phyloP scores from a whole-genome alignment of 805 yeast species.

The Vanderwaltozyma yarrowii region DNA sequence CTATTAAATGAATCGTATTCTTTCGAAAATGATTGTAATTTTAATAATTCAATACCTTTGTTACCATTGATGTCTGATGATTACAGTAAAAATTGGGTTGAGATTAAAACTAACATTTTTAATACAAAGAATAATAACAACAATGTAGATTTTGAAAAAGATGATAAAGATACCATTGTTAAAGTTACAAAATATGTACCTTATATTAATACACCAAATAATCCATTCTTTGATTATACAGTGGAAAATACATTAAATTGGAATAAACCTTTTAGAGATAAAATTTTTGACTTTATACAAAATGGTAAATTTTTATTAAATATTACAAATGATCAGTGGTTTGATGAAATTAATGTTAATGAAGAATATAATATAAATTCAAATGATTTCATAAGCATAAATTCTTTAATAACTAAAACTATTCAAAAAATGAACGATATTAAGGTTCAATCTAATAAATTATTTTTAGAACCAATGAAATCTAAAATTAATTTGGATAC shows the following conservation, averaged over 20 bases:
- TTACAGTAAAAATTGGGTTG: constrained; percentile 38
- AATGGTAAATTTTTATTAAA: constrained; percentile 1
- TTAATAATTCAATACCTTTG: constrained; percentile 34
- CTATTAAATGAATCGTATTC: not conserved
- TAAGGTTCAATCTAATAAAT: not conserved
- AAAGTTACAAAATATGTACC: constrained; percentile 42
- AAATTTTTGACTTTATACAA: constrained; percentile 5
- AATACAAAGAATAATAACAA: constrained; percentile 3
- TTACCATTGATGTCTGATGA: constrained; percentile 53
- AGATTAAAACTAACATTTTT: constrained; percentile 19
- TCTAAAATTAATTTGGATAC: not conserved
- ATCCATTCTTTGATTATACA: constrained; percentile 4
- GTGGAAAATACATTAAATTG: constrained; percentile 1
- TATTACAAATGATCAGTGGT: not conserved
- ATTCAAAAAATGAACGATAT: not conserved
- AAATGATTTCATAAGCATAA: constrained; percentile 25
- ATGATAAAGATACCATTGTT: constrained; percentile 8
- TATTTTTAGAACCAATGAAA: not conserved
- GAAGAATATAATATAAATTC: constrained; percentile 38
- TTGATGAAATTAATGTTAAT: constrained; percentile 34
- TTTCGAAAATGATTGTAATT: constrained; percentile 25
- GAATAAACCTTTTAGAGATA: constrained; percentile 10
- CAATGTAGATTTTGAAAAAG: too few relatives aligned
- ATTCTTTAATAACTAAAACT: constrained; percentile 1
- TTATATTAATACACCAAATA: constrained; percentile 42